A percentile compares a stretch with the other conserved stretches of the same genome.
Conservation (phyloP, 2,329 filamentous ascomycete species). For the Nemania sp. region DNA sequence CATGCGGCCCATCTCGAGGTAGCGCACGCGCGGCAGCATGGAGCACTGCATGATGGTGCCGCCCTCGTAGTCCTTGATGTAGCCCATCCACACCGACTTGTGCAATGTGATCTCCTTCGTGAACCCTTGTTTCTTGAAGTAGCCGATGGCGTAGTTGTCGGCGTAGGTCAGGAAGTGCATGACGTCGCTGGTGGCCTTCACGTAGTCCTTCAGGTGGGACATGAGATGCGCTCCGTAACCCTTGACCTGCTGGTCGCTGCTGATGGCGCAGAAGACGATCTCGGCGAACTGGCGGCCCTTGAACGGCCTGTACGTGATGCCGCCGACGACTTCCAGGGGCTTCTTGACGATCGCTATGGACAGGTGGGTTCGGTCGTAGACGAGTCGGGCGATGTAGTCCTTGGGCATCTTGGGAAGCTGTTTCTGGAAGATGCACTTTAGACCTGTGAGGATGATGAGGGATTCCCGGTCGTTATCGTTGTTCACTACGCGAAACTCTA, state of each 20-base stretch:
- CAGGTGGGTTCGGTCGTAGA: constrained; percentile 95
- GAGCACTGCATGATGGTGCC: constrained; percentile 99
- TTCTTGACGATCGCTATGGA: constrained; percentile 98
- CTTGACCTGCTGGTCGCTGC: constrained; percentile 97
- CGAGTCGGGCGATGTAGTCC: constrained; percentile 95
- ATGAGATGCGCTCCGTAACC: constrained; percentile 97
- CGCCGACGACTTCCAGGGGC: constrained; percentile 91
- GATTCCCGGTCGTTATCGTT: constrained; percentile 89
- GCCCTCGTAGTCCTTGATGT: constrained; percentile 99
- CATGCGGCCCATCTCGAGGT: constrained; percentile 92
- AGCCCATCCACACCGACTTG: constrained; percentile 94
- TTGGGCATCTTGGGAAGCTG: constrained; percentile 99
- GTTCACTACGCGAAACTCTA: constrained; percentile 97
- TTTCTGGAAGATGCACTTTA: constrained; percentile 98
- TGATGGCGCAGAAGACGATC: constrained; percentile 98
- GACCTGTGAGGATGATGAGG: constrained; percentile 89
- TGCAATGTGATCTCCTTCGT: constrained; percentile 97
- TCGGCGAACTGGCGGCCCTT: constrained; percentile 91
- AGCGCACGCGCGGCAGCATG: constrained; percentile 93
- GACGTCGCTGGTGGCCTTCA: constrained; percentile 93
- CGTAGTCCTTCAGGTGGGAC: constrained; percentile 97
- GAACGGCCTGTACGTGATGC: constrained; percentile 96
- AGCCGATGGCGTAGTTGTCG: constrained; percentile 98
- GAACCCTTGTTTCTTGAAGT: constrained; percentile 99
- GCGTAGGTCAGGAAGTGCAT: constrained; percentile 99